Evolutionary conservation across 2,329 filamentous ascomycete species (phyloP).

Genomic region (Didymella arachidicola): DNA sequence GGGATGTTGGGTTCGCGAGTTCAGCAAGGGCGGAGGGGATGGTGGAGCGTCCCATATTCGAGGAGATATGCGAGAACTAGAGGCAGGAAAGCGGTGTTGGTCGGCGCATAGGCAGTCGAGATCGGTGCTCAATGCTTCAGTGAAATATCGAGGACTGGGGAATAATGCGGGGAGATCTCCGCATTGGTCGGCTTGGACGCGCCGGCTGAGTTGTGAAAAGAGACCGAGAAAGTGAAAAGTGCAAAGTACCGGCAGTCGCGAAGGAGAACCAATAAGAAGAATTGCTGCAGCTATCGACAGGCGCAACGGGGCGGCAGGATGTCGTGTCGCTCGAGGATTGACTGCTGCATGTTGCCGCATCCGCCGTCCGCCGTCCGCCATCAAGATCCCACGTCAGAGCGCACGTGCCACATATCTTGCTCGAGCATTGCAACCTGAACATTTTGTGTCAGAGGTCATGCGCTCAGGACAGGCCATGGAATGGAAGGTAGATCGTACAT

Average conservation of each 20-base stretch:
- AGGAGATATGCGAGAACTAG: not conserved
- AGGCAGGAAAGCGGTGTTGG: not conserved
- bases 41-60: constrained; percentile 46
- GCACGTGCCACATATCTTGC: constrained; percentile 17
- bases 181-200: constrained; percentile 15
- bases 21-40: constrained; percentile 49
- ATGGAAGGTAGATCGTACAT: constrained; percentile 28
- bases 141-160: constrained; percentile 10
- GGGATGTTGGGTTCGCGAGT: constrained; percentile 48
- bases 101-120: not conserved
- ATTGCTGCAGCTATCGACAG: constrained; percentile 1
- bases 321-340: constrained; percentile 13
- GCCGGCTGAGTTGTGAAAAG: not conserved
- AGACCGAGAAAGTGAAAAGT: not conserved
- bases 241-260: not conserved
- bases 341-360: constrained; percentile 6
- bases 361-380: not conserved
- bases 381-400: constrained; percentile 16
- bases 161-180: constrained; percentile 26
- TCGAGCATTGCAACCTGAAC: not conserved
- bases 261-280: not conserved
- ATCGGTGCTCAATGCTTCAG: not conserved
- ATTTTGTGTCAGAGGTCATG: not conserved
- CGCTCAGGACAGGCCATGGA: not conserved
- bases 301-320: constrained; percentile 10